Evolutionary conservation across 2,329 filamentous ascomycete species (phyloP), one percentile per base, ranked within the genome.

Genomic region (Colletotrichum tropicicola): DNA sequence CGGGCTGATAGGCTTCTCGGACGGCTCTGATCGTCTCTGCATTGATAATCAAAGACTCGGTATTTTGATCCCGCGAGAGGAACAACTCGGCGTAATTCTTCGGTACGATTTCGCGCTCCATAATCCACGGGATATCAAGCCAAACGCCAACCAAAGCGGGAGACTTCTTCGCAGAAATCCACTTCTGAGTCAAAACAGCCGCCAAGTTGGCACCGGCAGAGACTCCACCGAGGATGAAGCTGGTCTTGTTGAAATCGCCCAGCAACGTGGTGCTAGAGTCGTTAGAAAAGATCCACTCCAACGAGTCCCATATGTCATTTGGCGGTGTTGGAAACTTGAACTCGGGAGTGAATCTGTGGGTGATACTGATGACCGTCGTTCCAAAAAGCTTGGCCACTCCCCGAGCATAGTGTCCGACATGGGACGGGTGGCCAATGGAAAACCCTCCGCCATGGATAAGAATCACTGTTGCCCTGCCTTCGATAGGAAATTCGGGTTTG

Each of bases 331-430:
- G 82, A 59, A 83, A 84, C 37, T 73, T 75, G 65, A 81, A 72
- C 63, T 84, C 81, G 0, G 83, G 82, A 2, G 79, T 81, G 10
- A 85, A 75, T 0, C 82, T 72, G 68, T 85, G 84, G 39, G 82
- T 80, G 4, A 83, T 77, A 67, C 80, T 82, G 12, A 84, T 74
- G 27, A 68, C 65, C 4, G 37, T 56, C 9, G 45, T 47, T 8
- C 57, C 54, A 21, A 56, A 57, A 6, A 57, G 30, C 9, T 44
- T 47, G 15, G 62, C 47, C 4, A 65, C 27, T 23, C 30, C 43
- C 19, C 64, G 47, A 21, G 59, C 41, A 15, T 54, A 55, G 19
- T 41, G 17, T 12, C 49, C 44, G 10, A 49, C 41, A 19, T 58
- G 32, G 2, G 43, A 39, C 6, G 48, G 53, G 23, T 57, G 43